Evolutionary conservation across 108 stramenopile species (phyloP).

Genomic region (Licmophora abbreviata): DNA sequence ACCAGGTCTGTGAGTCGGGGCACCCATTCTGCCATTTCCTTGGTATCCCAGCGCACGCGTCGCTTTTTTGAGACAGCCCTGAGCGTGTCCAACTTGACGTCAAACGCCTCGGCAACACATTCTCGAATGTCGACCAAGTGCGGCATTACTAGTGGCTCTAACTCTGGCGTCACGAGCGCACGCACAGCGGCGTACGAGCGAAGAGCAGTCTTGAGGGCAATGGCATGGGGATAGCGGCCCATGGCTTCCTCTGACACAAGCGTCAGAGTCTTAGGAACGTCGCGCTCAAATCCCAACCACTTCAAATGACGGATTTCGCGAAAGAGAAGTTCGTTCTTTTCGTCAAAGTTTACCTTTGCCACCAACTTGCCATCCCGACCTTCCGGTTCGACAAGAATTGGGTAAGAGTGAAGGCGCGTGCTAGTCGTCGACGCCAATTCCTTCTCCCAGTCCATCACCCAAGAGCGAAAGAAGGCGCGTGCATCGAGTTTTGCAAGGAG

Average conservation of each 20-base stretch:
- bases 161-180: constrained; percentile 50
- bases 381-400: constrained; percentile 47
- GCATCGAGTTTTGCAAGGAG: constrained; percentile 91
- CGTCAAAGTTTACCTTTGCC: constrained; percentile 91
- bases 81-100: constrained; percentile 53
- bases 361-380: constrained; percentile 39
- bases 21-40: constrained; percentile 79
- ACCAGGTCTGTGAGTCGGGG: constrained; percentile 79
- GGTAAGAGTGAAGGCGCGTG: constrained; percentile 60
- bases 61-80: constrained; percentile 53
- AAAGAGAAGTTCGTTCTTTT: constrained; percentile 81
- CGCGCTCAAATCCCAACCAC: constrained; percentile 87
- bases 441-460: constrained; percentile 80
- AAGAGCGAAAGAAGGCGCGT: constrained; percentile 65
- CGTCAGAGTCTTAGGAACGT: constrained; percentile 63
- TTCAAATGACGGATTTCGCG: constrained; percentile 94
- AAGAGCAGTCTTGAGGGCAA: constrained; percentile 87
- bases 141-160: constrained; percentile 72
- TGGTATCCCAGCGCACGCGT: constrained; percentile 75
- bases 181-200: constrained; percentile 75
- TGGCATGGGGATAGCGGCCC: constrained; percentile 63
- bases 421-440: constrained; percentile 53
- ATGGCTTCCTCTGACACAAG: constrained; percentile 66
- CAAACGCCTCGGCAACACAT: constrained; percentile 71
- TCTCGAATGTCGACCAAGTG: constrained; percentile 69